Conservation (phyloP, 176 grass and related monocot genomes). For the Avena sativa region DNA sequence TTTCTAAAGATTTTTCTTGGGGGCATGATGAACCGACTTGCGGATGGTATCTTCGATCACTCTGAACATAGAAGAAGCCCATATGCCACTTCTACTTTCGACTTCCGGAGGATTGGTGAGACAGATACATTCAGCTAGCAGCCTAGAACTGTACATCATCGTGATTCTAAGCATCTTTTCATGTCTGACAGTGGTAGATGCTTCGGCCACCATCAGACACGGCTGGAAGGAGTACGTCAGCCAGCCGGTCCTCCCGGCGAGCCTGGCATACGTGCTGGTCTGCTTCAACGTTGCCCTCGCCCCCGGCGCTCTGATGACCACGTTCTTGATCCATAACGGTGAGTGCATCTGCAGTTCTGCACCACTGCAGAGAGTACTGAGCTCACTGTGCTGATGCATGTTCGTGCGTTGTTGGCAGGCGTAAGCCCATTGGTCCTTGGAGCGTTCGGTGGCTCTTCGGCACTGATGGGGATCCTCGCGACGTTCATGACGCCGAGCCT, state of each 20-base stretch:
- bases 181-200: constrained; percentile 16
- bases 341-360: background rate
- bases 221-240: constrained; percentile 58
- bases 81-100: background rate
- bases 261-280: constrained; percentile 69
- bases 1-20: constrained; percentile 43
- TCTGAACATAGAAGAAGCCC: background rate
- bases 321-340: constrained; percentile 63
- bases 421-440: constrained; percentile 48
- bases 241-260: constrained; percentile 67
- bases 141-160: background rate
- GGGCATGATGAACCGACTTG: constrained; percentile 39
- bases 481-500: constrained; percentile 53
- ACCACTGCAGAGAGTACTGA: background rate
- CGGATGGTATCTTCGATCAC: constrained; percentile 50
- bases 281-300: constrained; percentile 71
- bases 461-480: constrained; percentile 53
- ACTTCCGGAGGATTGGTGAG: constrained; percentile 35
- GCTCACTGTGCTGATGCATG: background rate
- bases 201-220: constrained; percentile 35
- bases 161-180: background rate
- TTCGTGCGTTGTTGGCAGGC: constrained; percentile 27
- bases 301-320: constrained; percentile 69
- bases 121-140: background rate
- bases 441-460: constrained; percentile 54